phyloP scores from a whole-genome alignment of 495 filamentous ascomycete genomes.

The Penicillium flavigenum region DNA sequence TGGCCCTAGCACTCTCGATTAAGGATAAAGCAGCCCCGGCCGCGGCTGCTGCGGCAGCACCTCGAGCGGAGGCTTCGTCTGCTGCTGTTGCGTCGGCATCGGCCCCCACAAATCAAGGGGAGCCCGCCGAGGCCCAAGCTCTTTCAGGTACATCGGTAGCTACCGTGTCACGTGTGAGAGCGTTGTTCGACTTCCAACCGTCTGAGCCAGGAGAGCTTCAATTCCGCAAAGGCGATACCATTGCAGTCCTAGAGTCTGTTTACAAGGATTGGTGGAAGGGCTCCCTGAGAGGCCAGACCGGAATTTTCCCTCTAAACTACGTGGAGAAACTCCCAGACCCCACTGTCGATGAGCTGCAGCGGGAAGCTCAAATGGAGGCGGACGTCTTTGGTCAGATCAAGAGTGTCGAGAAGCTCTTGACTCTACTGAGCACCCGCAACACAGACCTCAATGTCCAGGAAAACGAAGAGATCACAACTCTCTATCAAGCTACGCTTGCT shows the following conservation, averaged over 20 bases:
- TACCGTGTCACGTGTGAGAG: slow-evolving; percentile 90
- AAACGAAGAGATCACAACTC: slow-evolving; percentile 87
- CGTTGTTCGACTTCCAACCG: slow-evolving; percentile 90
- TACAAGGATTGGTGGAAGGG: slow-evolving; percentile 99
- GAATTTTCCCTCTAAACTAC: slow-evolving; percentile 98
- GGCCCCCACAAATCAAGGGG: slow-evolving; percentile 40
- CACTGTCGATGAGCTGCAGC: slow-evolving; percentile 88
- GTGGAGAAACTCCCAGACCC: slow-evolving; percentile 96
- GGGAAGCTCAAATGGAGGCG: slow-evolving; percentile 94
- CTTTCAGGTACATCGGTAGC: slow-evolving; percentile 85
- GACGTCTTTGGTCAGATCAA: slow-evolving; percentile 99
- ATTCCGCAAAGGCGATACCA: slow-evolving; percentile 95
- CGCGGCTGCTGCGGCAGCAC: slow-evolving; percentile 11
- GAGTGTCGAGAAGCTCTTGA: slow-evolving; percentile 96
- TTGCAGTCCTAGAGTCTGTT: slow-evolving; percentile 94
- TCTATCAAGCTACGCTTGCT: slow-evolving; percentile 91
- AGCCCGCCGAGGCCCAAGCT: slow-evolving; percentile 46
- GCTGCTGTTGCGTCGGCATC: slow-evolving; percentile 27
- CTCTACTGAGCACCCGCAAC: slow-evolving; percentile 90
- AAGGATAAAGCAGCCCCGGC: slow-evolving; percentile 60
- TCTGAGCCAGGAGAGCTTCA: slow-evolving; percentile 92
- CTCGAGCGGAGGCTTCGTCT: slow-evolving; percentile 31
- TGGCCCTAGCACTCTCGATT: slow-evolving; percentile 88
- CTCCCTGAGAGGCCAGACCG: slow-evolving; percentile 87
- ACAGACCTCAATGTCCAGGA: slow-evolving; percentile 82